Conservation (phyloP, 129 eudicot genomes). For the Artemisia tridentata region DNA sequence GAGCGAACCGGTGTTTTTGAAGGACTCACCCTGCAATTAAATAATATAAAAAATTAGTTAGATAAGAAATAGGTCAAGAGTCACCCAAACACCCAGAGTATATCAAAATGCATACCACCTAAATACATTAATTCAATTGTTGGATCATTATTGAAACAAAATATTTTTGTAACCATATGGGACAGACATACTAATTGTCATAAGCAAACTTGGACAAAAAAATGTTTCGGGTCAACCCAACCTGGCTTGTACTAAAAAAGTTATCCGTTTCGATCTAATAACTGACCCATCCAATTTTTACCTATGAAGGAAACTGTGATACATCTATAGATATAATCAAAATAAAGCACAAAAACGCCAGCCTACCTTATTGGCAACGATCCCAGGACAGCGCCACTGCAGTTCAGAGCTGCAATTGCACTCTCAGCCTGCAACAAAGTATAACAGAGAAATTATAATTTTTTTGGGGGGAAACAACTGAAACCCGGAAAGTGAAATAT, state of each 20-base stretch:
- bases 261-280: too few relatives aligned
- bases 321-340: background rate
- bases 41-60: background rate
- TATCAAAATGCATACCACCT: background rate
- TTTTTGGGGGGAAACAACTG: background rate
- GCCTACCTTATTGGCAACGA: conserved; percentile 60
- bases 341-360: background rate
- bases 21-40: conserved; percentile 73
- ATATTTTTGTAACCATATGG: too few relatives aligned
- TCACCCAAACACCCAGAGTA: background rate
- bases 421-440: conserved; percentile 60
- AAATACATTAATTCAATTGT: too few relatives aligned
- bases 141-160: too few relatives aligned
- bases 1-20: conserved; percentile 91
- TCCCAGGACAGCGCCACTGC: conserved; percentile 74
- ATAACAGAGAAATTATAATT: background rate
- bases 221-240: too few relatives aligned
- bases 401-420: conserved; percentile 84
- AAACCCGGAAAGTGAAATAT: background rate
- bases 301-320: background rate
- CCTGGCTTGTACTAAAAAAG: too few relatives aligned
- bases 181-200: too few relatives aligned
- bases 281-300: too few relatives aligned
- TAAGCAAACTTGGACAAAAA: too few relatives aligned
- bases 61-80: background rate